phyloP scores from a whole-genome alignment of 257 asterid species.

The Orobanche coerulescens region DNA sequence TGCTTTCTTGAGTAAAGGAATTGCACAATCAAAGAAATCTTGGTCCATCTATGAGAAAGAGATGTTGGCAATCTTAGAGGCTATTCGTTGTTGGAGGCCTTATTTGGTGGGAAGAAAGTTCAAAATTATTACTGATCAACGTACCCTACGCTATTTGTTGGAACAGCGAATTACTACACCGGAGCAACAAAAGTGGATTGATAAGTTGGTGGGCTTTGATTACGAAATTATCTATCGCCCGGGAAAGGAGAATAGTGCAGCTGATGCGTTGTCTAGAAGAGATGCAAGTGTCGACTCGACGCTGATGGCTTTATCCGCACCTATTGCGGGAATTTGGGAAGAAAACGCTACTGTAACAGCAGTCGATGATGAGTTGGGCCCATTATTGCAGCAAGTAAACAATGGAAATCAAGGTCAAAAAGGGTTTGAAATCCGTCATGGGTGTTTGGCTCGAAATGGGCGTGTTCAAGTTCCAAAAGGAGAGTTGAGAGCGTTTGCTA shows the following conservation, averaged over 20 bases:
- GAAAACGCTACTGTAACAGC: neutral
- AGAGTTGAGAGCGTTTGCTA: neutral
- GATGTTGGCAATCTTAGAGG: neutral
- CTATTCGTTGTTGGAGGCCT: neutral
- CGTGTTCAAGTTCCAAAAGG: neutral
- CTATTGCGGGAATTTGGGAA: neutral
- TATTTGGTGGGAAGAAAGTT: neutral
- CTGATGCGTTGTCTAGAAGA: neutral
- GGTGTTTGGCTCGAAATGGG: neutral
- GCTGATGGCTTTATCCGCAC: neutral
- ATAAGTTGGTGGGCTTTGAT: neutral
- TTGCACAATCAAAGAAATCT: too few relatives aligned
- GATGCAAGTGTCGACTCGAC: neutral
- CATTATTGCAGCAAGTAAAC: neutral
- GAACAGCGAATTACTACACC: neutral
- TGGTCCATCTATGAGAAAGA: neutral
- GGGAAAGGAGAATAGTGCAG: neutral
- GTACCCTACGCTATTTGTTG: neutral
- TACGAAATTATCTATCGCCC: neutral
- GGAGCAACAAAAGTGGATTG: too few relatives aligned
- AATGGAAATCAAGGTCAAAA: too few relatives aligned
- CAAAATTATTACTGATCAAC: neutral
- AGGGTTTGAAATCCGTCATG: too few relatives aligned
- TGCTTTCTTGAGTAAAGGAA: too few relatives aligned
- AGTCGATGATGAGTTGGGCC: neutral